Base-by-base conservation (phyloP, 129 eudicot species). In the Dittrichia graveolens region DNA sequence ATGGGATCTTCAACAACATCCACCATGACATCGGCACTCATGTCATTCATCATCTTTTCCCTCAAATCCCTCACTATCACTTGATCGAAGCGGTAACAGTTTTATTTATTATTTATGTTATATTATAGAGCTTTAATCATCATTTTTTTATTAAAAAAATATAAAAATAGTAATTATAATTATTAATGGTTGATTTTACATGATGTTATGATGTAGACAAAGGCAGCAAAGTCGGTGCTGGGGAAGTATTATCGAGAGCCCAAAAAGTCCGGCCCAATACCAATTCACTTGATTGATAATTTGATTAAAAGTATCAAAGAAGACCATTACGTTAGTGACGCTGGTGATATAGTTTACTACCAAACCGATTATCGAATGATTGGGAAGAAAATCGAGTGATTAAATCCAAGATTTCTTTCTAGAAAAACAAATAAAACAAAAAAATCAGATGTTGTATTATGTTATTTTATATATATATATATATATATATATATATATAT, bases 21-120 rank as follows among this genome's bases (percentile, higher is more conserved):
- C 97, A 91, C 59, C 95, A 91, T 35, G 95, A 91, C 55, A 86
- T 91, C 9, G 97, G 97, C 73, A 91, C 95, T 54, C 97, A 91
- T 79, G 97, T 91, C 75, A 67, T 91, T 40, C 97, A 91, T 73
- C 97, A 91, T 79, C 97, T 91, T 39, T 91, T 88, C 74, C 95
- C 97, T 16, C 97, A 91, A 81, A 91, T 91, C 69, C 97, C 97
- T 16, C 97, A 91, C 18, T 91, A 91, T 76, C 95, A 85, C 50
- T 67, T 91, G 55, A 48, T 57, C 6, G 97, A 91, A 70, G 97
- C 97, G 86, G 97, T 88, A 76, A 0, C 9, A 35, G 35, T 65
- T 10, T 65, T 54, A 7, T 75, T 8, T 24, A 42, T 24, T 6
- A 0, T 13, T 9, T 5, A 31, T 5, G 31, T 24, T 24, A 24